Base-by-base conservation (phyloP, 2,329 filamentous ascomycete species). In the Diatrype stigma region DNA sequence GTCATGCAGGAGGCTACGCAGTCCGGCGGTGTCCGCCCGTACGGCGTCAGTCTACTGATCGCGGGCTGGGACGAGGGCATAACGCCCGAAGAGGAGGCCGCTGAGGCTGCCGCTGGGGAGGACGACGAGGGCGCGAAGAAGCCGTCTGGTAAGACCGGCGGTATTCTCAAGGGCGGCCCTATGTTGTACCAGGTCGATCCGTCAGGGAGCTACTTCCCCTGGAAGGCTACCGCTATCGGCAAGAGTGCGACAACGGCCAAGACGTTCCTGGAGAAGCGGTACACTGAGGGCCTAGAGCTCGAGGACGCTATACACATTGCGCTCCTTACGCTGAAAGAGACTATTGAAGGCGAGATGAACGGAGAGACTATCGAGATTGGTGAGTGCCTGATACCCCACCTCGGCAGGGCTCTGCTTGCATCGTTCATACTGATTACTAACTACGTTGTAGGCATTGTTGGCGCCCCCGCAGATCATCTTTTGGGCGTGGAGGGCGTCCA, bases 1-100 rank as follows among this genome's bases (percentile, higher is more conserved):
- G 93, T 97, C 60, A 96, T 99, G 87, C 94, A 99, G 75, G 94
- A 99, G 76, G 94, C 94, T 55, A 99, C 94, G 54, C 94, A 99
- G 74, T 96, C 90, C 37, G 94, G 94, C 68, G 94, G 94, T 84
- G 93, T 99, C 57, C 83, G 94, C 58, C 94, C 94, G 45, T 99
- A 97, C 70, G 94, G 94, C 66, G 94, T 99, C 65, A 96, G 90
- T 72, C 76, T 99, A 74, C 78, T 99, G 70, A 87, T 99, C 67
- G 94, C 94, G 12, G 94, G 94, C 32, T 99, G 94, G 93, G 94
- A 99, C 66, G 94, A 99, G 70, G 93, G 93, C 47, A 88, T 96
- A 62, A 83, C 96, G 74, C 92, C 93, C 2, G 90, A 96, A 68
- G 81, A 82, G 23, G 83, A 89, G 51, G 78, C 82, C 57, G 76